These are phyloP conservation scores for Candida gigantensis DNA, from an alignment of 1,139 yeast species.

Conservation along the genomic window DNA sequence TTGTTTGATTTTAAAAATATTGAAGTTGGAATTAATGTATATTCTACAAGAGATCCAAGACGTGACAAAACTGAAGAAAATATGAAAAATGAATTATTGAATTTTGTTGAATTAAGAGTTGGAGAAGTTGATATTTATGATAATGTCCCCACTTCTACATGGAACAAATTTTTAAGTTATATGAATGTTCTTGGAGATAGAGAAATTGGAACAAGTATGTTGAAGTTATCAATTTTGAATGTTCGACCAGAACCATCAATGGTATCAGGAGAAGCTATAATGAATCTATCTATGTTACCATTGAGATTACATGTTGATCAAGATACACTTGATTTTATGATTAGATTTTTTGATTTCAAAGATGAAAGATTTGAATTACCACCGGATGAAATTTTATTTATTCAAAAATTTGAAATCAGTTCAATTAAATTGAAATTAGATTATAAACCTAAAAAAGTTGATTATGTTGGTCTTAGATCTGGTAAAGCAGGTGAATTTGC, in stretches of 20 bases:
- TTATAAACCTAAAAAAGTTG: slow-evolving; percentile 88
- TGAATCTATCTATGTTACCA: slow-evolving; percentile 65
- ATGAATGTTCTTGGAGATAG: slow-evolving; percentile 69
- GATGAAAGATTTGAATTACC: slow-evolving; percentile 68
- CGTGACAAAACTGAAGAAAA: slow-evolving; percentile 23
- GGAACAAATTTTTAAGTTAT: slow-evolving; percentile 82
- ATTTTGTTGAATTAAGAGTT: slow-evolving; percentile 44
- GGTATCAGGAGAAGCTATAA: slow-evolving; percentile 68
- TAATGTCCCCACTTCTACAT: slow-evolving; percentile 82
- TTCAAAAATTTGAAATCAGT: slow-evolving; percentile 67
- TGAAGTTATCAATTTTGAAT: slow-evolving; percentile 53
- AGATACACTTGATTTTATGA: slow-evolving; percentile 83
- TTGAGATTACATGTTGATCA: slow-evolving; percentile 86
- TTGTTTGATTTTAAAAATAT: slow-evolving; percentile 56
- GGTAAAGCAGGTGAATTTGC: slow-evolving; percentile 86
- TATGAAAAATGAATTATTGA: slow-evolving; percentile 48
- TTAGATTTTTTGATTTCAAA: slow-evolving; percentile 77
- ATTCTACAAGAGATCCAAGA: slow-evolving; percentile 51
- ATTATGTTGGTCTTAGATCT: slow-evolving; percentile 78
- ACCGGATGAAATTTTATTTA: slow-evolving; percentile 58
- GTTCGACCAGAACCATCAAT: slow-evolving; percentile 66
- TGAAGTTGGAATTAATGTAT: slow-evolving; percentile 47
- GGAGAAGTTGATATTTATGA: slow-evolving; percentile 68
- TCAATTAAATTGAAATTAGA: slow-evolving; percentile 72
- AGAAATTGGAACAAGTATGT: slow-evolving; percentile 69